Evolutionary conservation across 805 yeast species (phyloP).

Genomic region (Spathaspora gorwiae): DNA sequence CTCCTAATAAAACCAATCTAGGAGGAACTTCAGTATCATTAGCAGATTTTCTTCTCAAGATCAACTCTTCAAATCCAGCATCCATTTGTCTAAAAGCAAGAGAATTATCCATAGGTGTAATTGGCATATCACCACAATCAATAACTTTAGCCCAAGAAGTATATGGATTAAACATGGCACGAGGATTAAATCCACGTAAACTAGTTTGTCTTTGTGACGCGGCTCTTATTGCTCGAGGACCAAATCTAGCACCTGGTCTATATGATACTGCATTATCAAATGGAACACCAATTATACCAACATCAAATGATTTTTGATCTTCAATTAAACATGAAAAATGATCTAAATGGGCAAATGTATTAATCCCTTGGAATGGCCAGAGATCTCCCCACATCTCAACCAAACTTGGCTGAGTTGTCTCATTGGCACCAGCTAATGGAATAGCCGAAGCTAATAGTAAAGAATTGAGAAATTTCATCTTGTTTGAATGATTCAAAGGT

Average conservation of each 20-base stretch:
- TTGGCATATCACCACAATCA: constrained; percentile 58
- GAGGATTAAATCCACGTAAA: constrained; percentile 63
- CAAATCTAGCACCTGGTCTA: constrained; percentile 80
- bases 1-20: constrained; percentile 68
- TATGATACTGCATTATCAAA: constrained; percentile 80
- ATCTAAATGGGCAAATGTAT: constrained; percentile 72
- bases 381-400: constrained; percentile 65
- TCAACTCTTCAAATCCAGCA: constrained; percentile 50
- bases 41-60: constrained; percentile 33
- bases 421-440: background rate
- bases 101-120: constrained; percentile 54
- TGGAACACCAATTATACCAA: constrained; percentile 75
- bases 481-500: background rate
- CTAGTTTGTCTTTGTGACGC: constrained; percentile 70
- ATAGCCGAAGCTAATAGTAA: background rate
- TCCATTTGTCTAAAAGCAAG: constrained; percentile 53
- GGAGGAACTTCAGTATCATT: constrained; percentile 41
- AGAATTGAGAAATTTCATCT: constrained; percentile 1
- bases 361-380: constrained; percentile 68
- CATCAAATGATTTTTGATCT: constrained; percentile 49
- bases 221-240: constrained; percentile 66
- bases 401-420: constrained; percentile 26
- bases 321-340: constrained; percentile 53
- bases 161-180: constrained; percentile 56
- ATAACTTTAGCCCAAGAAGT: constrained; percentile 44